A percentile compares a stretch with the other conserved stretches of the same genome.
These are phyloP conservation scores for Anisodus acutangulus DNA, from an alignment of 257 asterid genomes.

Conservation along the genomic window DNA sequence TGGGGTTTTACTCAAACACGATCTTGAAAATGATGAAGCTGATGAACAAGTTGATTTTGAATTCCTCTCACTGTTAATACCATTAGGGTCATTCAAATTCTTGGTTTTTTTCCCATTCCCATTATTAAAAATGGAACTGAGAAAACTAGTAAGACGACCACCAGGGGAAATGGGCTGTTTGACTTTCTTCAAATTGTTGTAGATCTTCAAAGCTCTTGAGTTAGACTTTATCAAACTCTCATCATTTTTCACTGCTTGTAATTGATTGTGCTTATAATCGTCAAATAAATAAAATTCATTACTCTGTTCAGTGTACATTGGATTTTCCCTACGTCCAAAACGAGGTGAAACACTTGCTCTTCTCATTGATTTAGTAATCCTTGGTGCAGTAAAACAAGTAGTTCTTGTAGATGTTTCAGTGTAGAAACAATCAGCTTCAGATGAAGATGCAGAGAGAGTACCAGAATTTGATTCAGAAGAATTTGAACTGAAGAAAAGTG, in stretches of 20 bases:
- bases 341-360: conserved; percentile 33
- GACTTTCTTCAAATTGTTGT: conserved; percentile 67
- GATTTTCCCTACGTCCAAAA: not conserved
- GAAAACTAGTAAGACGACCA: conserved; percentile 59
- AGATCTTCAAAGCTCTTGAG: conserved; percentile 63
- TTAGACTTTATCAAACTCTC: conserved; percentile 50
- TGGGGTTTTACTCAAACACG: conserved; percentile 68
- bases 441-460: conserved; percentile 61
- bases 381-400: conserved; percentile 53
- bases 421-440: conserved; percentile 66
- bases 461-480: conserved; percentile 83
- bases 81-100: not conserved
- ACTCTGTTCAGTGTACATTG: not conserved
- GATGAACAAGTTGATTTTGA: conserved; percentile 56
- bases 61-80: conserved; percentile 30
- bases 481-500: conserved; percentile 69
- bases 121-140: conserved; percentile 57
- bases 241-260: conserved; percentile 25
- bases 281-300: conserved; percentile 35
- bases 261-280: conserved; percentile 26
- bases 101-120: conserved; percentile 51
- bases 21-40: conserved; percentile 66
- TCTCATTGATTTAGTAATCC: conserved; percentile 50
- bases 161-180: conserved; percentile 91
- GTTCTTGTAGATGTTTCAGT: conserved; percentile 38